Evolutionary conservation across 2,329 filamentous ascomycete genomes (phyloP), one percentile per base, ranked within the genome.

Genomic region (Sporothrix pseudoabietina): DNA sequence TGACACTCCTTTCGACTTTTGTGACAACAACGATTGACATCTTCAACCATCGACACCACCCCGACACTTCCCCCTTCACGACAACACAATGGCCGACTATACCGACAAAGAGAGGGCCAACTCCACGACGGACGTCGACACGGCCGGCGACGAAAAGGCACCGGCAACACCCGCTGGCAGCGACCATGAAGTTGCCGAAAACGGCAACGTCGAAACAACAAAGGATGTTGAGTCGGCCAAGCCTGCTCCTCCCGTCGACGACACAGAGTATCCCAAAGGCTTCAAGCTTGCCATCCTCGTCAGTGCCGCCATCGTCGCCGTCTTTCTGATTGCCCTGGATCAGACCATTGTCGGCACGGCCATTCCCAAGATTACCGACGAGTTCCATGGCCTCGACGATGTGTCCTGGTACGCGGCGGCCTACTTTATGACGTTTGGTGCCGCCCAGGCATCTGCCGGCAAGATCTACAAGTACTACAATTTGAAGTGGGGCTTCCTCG

Each of bases 271-370:
- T 12, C 41, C 63, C 12, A 49, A 16, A 5, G 65, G 65, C 65
- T 39, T 69, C 44, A 49, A 69, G 65, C 26, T 52, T 16, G 65
- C 9, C 8, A 14, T 52, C 2, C 65, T 69, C 44, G 16, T 69
- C 65, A 54, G 44, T 26, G 65, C 65, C 6, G 9, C 47, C 22
- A 32, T 69, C 9, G 44, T 69, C 6, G 54, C 39, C 54, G 54
- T 69, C 6, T 69, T 69, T 8, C 26, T 63, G 16, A 22, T 59
- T 8, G 55, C 69, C 12, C 55, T 52, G 26, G 65, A 69, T n/a
- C 49, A 72, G 71, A 72, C 71, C 7, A 72, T 72, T 26, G 71
- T 72, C 5, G 71, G 63, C 26, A 72, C 71, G 6, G 71, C 35
- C 9, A 61, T 72, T 26, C 71, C 71, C 52, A 69, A 69, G 39